Percentiles rank a stretch among this genome's conserved stretches.
Evolutionary conservation across 2,329 filamentous ascomycete genomes (phyloP).

Genomic region (Phialophora chinensis): DNA sequence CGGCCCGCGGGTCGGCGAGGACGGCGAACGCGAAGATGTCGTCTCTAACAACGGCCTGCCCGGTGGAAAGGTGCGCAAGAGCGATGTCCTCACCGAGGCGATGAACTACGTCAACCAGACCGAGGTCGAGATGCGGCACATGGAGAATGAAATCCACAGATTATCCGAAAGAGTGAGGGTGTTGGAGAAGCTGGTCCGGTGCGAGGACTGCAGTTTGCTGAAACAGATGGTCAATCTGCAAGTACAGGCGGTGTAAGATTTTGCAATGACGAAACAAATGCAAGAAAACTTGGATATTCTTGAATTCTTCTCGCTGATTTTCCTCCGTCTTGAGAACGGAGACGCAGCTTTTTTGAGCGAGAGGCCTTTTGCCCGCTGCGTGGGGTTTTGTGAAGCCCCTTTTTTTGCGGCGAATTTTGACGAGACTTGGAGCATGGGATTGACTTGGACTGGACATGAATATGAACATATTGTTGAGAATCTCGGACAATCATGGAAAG

Average conservation of each 20-base stretch:
- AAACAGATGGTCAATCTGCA: slow-evolving; percentile 37
- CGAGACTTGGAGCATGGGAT: too few relatives aligned
- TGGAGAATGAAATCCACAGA: slow-evolving; percentile 37
- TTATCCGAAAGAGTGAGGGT: slow-evolving; percentile 35
- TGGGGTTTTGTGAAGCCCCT: not conserved
- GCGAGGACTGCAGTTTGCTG: slow-evolving; percentile 36
- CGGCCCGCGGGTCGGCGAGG: slow-evolving; percentile 31
- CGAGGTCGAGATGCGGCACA: slow-evolving; percentile 39
- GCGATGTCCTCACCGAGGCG: slow-evolving; percentile 39
- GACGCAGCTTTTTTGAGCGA: not conserved
- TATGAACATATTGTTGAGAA: not conserved
- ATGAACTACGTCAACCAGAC: slow-evolving; percentile 40
- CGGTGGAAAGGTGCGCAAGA: slow-evolving; percentile 37
- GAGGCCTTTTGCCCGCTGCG: not conserved
- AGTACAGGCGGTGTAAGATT: slow-evolving; percentile 31
- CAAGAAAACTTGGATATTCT: not conserved
- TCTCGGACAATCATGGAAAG: not conserved
- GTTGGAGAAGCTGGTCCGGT: slow-evolving; percentile 36
- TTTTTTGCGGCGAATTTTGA: not conserved
- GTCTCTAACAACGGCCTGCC: slow-evolving; percentile 15
- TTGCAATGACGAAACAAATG: not conserved
- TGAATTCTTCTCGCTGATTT: not conserved
- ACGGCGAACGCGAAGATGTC: slow-evolving; percentile 18
- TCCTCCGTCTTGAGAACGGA: not conserved
- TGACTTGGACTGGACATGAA: too few relatives aligned